phyloP scores from a whole-genome alignment of 345 rosid species.

The Nasturtium officinale region DNA sequence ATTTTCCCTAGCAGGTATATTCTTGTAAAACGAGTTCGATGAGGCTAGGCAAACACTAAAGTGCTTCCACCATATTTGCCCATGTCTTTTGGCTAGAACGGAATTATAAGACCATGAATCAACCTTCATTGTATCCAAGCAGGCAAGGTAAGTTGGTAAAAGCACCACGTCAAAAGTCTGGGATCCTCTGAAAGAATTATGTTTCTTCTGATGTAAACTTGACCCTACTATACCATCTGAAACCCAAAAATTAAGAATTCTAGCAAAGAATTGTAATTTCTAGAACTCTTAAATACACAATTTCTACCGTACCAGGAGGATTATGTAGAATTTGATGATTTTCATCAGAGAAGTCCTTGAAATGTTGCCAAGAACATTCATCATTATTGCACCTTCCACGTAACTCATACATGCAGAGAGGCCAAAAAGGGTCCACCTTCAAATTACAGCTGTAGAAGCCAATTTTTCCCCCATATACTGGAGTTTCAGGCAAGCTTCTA shows the following conservation, averaged over 20 bases:
- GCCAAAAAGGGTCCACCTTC: slow-evolving; percentile 77
- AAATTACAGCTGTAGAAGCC: slow-evolving; percentile 56
- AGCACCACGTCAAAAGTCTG: slow-evolving; percentile 40
- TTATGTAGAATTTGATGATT: slow-evolving; percentile 43
- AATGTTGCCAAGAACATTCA: slow-evolving; percentile 94
- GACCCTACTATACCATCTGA: slow-evolving; percentile 59
- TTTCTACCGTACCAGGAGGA: slow-evolving; percentile 49
- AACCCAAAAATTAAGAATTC: slow-evolving; percentile 23
- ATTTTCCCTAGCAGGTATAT: slow-evolving; percentile 52
- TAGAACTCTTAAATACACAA: slow-evolving; percentile 1
- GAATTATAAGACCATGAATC: slow-evolving; percentile 54
- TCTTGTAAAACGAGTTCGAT: slow-evolving; percentile 57
- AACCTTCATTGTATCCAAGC: slow-evolving; percentile 71
- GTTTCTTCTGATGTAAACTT: slow-evolving; percentile 37
- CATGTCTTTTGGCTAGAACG: slow-evolving; percentile 54
- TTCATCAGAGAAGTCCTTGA: slow-evolving; percentile 54
- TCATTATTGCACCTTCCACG: slow-evolving; percentile 97
- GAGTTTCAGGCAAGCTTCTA: slow-evolving; percentile 36
- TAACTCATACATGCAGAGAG: slow-evolving; percentile 88
- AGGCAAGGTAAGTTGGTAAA: slow-evolving; percentile 76
- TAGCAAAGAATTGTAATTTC: slow-evolving; percentile 18
- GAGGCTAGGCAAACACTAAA: slow-evolving; percentile 68
- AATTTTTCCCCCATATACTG: slow-evolving; percentile 44
- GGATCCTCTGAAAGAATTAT: slow-evolving; percentile 41
- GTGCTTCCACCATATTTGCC: slow-evolving; percentile 69